Percentiles rank a stretch among this genome's conserved stretches.
These are phyloP conservation scores for Persicaria maculosa DNA, from an alignment of 148 eudicot genomes.

Conservation along the genomic window DNA sequence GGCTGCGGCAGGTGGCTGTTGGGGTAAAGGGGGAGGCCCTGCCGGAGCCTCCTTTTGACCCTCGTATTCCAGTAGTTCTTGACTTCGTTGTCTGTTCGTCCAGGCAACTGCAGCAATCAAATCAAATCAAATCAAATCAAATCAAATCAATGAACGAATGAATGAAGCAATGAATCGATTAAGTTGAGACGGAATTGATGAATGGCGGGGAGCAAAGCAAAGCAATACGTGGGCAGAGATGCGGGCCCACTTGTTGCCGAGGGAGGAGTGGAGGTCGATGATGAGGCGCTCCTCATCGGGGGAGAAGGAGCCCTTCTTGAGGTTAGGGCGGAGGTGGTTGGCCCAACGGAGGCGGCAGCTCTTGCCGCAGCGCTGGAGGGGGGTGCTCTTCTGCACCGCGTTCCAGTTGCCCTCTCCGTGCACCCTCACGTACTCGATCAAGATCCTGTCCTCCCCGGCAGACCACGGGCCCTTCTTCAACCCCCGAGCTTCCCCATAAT, in stretches of 20 bases:
- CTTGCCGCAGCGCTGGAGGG: conserved; percentile 76
- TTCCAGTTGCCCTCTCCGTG: conserved; percentile 98
- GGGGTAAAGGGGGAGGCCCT: conserved; percentile 87
- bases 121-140: not conserved
- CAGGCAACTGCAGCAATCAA: conserved; percentile 47
- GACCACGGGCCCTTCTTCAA: conserved; percentile 92
- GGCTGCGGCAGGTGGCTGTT: conserved; percentile 18
- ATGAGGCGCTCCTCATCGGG: conserved; percentile 62
- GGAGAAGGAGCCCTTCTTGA: conserved; percentile 79
- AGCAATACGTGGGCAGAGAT: conserved; percentile 68
- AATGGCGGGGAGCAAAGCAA: not conserved
- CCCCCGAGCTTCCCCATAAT: not conserved
- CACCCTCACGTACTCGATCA: conserved; percentile 65
- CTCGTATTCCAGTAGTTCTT: conserved; percentile 96
- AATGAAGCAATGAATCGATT: not conserved
- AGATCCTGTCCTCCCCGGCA: conserved; percentile 56
- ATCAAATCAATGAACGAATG: not conserved
- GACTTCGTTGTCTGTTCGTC: conserved; percentile 89
- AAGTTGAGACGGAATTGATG: not conserved
- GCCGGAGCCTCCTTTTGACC: conserved; percentile 65
- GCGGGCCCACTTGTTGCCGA: conserved; percentile 97
- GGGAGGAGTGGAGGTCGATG: conserved; percentile 63
- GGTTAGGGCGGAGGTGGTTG: conserved; percentile 71
- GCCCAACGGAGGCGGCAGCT: conserved; percentile 91
- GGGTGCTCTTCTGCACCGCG: conserved; percentile 61